phyloP scores from a whole-genome alignment of 2,329 filamentous ascomycete genomes.

The Nigrospora sphaerica region DNA sequence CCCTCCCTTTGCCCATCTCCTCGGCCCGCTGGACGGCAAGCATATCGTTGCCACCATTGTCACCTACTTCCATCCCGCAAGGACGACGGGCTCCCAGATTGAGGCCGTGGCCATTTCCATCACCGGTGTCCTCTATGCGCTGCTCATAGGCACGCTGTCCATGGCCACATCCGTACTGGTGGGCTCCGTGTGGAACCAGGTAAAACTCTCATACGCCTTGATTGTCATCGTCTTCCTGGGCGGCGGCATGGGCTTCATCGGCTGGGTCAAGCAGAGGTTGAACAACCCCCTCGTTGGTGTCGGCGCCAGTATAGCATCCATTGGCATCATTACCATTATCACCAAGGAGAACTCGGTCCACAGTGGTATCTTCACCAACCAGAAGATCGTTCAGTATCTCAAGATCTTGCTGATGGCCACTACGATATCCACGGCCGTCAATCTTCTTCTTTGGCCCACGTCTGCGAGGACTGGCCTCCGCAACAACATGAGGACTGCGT shows the following conservation, averaged over 20 bases:
- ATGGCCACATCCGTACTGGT: constrained; percentile 86
- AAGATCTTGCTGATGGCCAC: constrained; percentile 82
- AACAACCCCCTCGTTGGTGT: constrained; percentile 78
- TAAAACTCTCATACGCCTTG: constrained; percentile 67
- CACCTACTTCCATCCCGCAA: constrained; percentile 88
- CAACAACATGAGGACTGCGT: constrained; percentile 65
- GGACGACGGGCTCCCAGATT: constrained; percentile 82
- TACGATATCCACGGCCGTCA: constrained; percentile 62
- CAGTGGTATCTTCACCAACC: constrained; percentile 70
- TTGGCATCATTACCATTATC: constrained; percentile 82
- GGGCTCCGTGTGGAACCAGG: constrained; percentile 56
- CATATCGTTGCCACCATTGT: constrained; percentile 91
- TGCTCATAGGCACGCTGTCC: constrained; percentile 69
- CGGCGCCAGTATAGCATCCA: constrained; percentile 75
- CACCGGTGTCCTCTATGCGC: constrained; percentile 71
- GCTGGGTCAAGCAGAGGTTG: constrained; percentile 76
- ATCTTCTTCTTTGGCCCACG: constrained; percentile 69
- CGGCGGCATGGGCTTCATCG: constrained; percentile 78
- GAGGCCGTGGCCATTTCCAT: constrained; percentile 74
- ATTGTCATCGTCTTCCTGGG: constrained; percentile 81
- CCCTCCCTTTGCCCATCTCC: constrained; percentile 60
- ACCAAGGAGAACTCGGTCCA: constrained; percentile 90
- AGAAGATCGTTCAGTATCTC: constrained; percentile 74
- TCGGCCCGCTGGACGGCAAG: constrained; percentile 84
- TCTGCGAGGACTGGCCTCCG: constrained; percentile 70